phyloP scores from a whole-genome alignment of 2,329 filamentous ascomycete species.

The Colletotrichum tabaci region DNA sequence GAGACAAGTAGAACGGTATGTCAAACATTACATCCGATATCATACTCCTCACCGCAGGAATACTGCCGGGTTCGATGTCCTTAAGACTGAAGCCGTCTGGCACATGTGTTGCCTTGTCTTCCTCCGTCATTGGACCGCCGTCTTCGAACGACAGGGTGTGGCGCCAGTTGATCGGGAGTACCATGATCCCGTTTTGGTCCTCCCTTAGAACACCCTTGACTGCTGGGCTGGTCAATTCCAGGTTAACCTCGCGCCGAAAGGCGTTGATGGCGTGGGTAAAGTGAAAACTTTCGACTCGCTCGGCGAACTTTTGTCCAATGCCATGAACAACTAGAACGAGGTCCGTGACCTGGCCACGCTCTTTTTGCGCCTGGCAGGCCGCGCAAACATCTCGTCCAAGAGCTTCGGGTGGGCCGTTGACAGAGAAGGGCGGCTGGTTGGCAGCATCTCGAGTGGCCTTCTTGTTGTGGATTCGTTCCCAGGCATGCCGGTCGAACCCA shows the following conservation, averaged over 20 bases:
- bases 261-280: constrained; percentile 97
- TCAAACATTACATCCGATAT: constrained; percentile 99
- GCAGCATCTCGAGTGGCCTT: constrained; percentile 52
- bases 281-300: constrained; percentile 95
- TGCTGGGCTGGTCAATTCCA: constrained; percentile 81
- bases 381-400: constrained; percentile 57
- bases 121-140: constrained; percentile 72
- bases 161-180: constrained; percentile 94
- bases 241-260: constrained; percentile 87
- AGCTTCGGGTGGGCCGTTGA: constrained; percentile 38
- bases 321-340: constrained; percentile 93
- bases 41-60: constrained; percentile 92
- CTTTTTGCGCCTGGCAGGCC: constrained; percentile 75
- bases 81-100: constrained; percentile 77
- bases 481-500: constrained; percentile 85
- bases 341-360: constrained; percentile 82
- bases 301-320: constrained; percentile 95
- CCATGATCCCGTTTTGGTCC: constrained; percentile 92
- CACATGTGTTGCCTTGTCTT: constrained; percentile 67
- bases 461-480: constrained; percentile 79
- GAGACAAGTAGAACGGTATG: constrained; percentile 97
- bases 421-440: constrained; percentile 44
- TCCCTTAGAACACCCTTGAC: constrained; percentile 83
- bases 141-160: constrained; percentile 91
- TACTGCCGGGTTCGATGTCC: constrained; percentile 92